Evolutionary conservation across 306 rosid genomes (phyloP), one percentile per base, ranked within the genome.

Genomic region (Pterocarpus santalinus): DNA sequence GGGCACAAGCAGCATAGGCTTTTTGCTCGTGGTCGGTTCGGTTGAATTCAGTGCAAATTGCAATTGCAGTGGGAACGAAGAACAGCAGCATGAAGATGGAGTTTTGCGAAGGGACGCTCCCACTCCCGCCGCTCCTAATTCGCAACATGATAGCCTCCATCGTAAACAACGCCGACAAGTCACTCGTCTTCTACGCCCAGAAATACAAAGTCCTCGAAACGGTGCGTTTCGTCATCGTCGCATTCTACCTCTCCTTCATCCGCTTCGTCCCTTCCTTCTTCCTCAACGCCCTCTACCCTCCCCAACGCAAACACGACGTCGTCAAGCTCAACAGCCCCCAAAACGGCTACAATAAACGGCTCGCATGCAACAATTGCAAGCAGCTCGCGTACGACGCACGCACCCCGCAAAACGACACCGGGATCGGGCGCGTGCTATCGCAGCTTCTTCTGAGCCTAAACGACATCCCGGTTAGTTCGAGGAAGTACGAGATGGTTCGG

Each of bases 401-500:
- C 14, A n/a, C 69, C 16, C 73, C 73, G 2, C 43, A 43, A 57
- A 74, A 73, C 80, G 71, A 74, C 71, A 88, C 89, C 0, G 91
- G 87, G 8, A 78, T 94, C 0, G 86, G 88, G 7, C 92, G 97
- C 7, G 94, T 94, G 1, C 95, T 94, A 8, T 79, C 90, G n/a
- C 98, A 94, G 89, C 88, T 92, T 2, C 52, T 94, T 53, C 60
- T 87, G 0, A 69, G 83, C 2, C 73, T 87, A 0, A 89, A 80
- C 60, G 86, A 90, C 41, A 78, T 94, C 35, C 98, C 95, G 0
- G 97, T 92, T 2, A 88, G 88, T 39, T 94, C 98, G 0, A 76
- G 98, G n/a, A 94, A 94, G 69, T 90, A 94, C 73, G 90, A 92
- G 41, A 83, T 85, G 0, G 94, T 94, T 73, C 89, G 92, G 1